Evolutionary conservation across 2,329 filamentous ascomycete species (phyloP).

Genomic region (Geosmithia putterillii): DNA sequence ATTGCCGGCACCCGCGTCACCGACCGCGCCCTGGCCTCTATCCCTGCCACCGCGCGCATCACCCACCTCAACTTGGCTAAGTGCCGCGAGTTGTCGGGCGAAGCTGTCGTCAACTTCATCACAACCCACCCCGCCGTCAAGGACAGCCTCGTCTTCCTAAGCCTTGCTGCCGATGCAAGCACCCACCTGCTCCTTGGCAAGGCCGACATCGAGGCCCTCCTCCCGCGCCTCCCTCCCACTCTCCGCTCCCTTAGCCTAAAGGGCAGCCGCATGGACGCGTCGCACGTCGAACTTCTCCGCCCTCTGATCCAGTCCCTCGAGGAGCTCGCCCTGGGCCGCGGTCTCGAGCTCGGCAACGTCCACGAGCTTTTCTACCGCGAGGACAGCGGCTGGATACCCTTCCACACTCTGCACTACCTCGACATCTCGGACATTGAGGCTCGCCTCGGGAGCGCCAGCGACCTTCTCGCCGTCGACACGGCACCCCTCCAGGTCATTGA

Average conservation of each 20-base stretch:
- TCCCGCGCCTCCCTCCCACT: conserved; percentile 52
- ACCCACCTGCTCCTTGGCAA: conserved; percentile 60
- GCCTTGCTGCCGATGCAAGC: conserved; percentile 58
- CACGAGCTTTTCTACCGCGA: conserved; percentile 45
- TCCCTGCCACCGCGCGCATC: conserved; percentile 58
- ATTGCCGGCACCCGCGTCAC: conserved; percentile 69
- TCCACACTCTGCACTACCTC: conserved; percentile 56
- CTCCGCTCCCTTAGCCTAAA: conserved; percentile 66
- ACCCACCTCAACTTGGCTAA: conserved; percentile 71
- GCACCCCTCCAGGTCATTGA: conserved; percentile 67
- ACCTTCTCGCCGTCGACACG: conserved; percentile 45
- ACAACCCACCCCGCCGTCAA: conserved; percentile 57
- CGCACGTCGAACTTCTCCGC: conserved; percentile 51
- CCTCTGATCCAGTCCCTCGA: conserved; percentile 58
- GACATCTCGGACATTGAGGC: conserved; percentile 54
- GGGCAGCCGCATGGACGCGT: conserved; percentile 55
- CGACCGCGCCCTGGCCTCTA: conserved; percentile 54
- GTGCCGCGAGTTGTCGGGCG: conserved; percentile 57
- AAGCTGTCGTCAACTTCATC: conserved; percentile 58
- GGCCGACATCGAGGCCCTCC: conserved; percentile 50
- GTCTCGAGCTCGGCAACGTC: conserved; percentile 53
- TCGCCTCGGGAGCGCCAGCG: conserved; percentile 48
- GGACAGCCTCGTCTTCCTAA: conserved; percentile 55
- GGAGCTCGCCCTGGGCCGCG: conserved; percentile 61
- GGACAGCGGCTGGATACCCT: conserved; percentile 12